These are phyloP conservation scores for Kodamaea kakaduensis DNA, from an alignment of 805 yeast genomes.

Conservation along the genomic window DNA sequence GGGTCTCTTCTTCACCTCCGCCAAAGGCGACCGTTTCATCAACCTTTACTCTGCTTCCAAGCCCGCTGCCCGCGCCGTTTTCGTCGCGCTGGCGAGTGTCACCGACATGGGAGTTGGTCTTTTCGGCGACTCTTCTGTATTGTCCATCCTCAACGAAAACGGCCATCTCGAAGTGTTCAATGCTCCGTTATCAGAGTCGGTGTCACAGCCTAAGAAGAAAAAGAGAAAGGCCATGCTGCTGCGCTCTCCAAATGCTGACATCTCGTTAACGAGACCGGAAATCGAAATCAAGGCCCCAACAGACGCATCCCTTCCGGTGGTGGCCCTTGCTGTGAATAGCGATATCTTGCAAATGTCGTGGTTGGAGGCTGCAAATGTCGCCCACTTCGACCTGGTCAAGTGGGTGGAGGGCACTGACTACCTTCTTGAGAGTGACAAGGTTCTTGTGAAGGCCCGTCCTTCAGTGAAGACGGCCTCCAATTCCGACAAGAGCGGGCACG, in stretches of 20 bases:
- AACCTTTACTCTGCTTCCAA: slow-evolving; percentile 57
- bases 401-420: slow-evolving; percentile 40
- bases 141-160: slow-evolving; percentile 65
- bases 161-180: slow-evolving; percentile 72
- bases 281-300: slow-evolving; percentile 29
- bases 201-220: slow-evolving; percentile 24
- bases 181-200: slow-evolving; percentile 43
- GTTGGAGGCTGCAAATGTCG: slow-evolving; percentile 57
- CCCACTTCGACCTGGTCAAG: slow-evolving; percentile 52
- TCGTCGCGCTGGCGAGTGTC: slow-evolving; percentile 68
- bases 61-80: slow-evolving; percentile 47
- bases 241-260: slow-evolving; percentile 43
- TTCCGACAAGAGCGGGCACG: slow-evolving; percentile 42
- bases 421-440: slow-evolving; percentile 20
- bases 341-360: slow-evolving; percentile 47
- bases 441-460: slow-evolving; percentile 37
- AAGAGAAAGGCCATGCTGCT: slow-evolving; percentile 48
- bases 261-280: slow-evolving; percentile 48
- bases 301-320: slow-evolving; percentile 26
- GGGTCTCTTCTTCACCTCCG: slow-evolving; percentile 61
- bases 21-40: slow-evolving; percentile 76
- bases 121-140: slow-evolving; percentile 27
- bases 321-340: slow-evolving; percentile 28
- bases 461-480: slow-evolving; percentile 38
- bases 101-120: slow-evolving; percentile 38